Conservation (phyloP, 225 moss, liverwort and hornwort genomes). For the Bryoerythrophyllum caledonicum region DNA sequence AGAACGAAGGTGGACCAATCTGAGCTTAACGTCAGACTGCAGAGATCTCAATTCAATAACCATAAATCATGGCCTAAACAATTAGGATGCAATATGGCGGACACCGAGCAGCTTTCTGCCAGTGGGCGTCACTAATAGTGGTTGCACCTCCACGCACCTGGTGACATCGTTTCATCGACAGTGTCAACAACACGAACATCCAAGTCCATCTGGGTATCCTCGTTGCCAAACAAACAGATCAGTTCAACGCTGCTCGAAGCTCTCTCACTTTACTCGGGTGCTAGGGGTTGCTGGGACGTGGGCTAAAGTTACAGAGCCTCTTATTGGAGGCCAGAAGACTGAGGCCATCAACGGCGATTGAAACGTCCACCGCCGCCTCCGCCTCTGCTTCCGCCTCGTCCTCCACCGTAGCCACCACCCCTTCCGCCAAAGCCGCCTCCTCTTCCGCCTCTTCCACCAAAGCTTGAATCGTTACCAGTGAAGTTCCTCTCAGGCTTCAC, state of each 20-base stretch:
- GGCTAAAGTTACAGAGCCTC: conserved; percentile 40
- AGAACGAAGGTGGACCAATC: not conserved
- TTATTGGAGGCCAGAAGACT: conserved; percentile 27
- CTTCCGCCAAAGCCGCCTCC: conserved; percentile 57
- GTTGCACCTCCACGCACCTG: conserved; percentile 31
- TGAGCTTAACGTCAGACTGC: not conserved
- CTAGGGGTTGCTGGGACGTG: conserved; percentile 30
- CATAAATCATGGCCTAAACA: not conserved
- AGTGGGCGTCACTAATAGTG: conserved; percentile 7
- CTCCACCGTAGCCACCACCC: conserved; percentile 43
- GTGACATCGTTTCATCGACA: not conserved
- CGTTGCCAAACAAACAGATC: not conserved
- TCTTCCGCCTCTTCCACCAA: conserved; percentile 46
- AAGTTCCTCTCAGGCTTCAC: conserved; percentile 51
- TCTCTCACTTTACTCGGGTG: conserved; percentile 21
- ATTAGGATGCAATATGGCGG: conserved; percentile 14
- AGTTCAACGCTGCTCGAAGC: not conserved
- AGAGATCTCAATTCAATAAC: not conserved
- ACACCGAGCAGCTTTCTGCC: conserved; percentile 30
- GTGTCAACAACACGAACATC: not conserved
- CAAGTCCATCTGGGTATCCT: not conserved
- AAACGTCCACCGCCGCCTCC: conserved; percentile 55
- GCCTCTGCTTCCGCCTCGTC: conserved; percentile 38
- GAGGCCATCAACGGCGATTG: conserved; percentile 33
- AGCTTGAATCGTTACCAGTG: conserved; percentile 34